Evolutionary conservation across 371 early-diverging fungal genomes (phyloP), one percentile per base, ranked within the genome.

Genomic region (Dinochytrium kinnereticum): DNA sequence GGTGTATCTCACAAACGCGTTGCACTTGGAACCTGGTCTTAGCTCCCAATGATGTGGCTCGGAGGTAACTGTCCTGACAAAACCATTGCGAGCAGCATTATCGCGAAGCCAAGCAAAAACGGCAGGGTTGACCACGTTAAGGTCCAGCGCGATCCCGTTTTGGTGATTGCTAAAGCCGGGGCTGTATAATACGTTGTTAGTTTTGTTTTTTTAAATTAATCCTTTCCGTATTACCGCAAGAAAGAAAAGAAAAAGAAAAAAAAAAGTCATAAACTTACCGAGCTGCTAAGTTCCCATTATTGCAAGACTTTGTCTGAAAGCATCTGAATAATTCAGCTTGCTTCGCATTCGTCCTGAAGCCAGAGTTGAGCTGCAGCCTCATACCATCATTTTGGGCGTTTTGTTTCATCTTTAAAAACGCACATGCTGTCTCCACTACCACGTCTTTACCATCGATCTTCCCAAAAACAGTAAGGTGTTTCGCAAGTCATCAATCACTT

Each of bases 151-250:
- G 33, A 33, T 68, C 17, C 68, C 68, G 57, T 68, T 68, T 68
- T 68, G 68, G 57, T 68, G 68, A 33, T 68, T 68, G 57, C 44
- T 40, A 33, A 68, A 68, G 55, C 68, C 68, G 0, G 68, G 68
- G n/a, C 28, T 68, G 38, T 37, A 37, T 44, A 40, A 31, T 40
- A 65, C 28, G 40, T 65, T 65, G 34, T 40, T 40, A 28, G 34
- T 34, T 5, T 40, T 40, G 21, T n/a, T n/a, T n/a, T n/a, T n/a
- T n/a, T n/a, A n/a, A n/a, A n/a, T n/a, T n/a, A n/a, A n/a, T n/a
- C n/a, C n/a, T n/a, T n/a, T n/a, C n/a, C 19, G 44, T 13, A 44
- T 13, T 7, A 44, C 13, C 44, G 44, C 19, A 44, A 44, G 44
- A 44, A 44, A 13, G 44, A 19, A 44, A 44, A 19, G 44, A 44